These are phyloP conservation scores for Ascosphaera apis DNA, from an alignment of 2,329 filamentous ascomycete species.

Conservation along the genomic window DNA sequence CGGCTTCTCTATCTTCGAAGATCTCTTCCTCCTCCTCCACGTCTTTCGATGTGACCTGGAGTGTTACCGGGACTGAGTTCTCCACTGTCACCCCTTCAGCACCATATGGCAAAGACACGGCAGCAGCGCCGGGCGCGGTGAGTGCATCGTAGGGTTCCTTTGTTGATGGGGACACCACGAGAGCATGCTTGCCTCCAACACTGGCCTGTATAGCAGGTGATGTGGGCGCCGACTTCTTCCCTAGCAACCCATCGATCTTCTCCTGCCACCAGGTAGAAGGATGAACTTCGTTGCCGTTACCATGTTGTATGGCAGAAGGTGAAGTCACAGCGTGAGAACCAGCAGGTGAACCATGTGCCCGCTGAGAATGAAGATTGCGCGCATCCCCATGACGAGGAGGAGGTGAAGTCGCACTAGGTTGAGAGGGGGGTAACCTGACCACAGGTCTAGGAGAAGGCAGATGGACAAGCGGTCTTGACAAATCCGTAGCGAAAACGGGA, in stretches of 20 bases:
- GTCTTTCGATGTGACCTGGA: slow-evolving; percentile 35
- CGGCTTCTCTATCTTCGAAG: slow-evolving; percentile 62
- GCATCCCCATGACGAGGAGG: no score
- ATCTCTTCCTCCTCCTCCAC: slow-evolving; percentile 61
- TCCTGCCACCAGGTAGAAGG: slow-evolving; percentile 58
- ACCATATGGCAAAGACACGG: slow-evolving; percentile 42
- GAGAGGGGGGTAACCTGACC: slow-evolving; percentile 53
- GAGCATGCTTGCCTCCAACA: slow-evolving; percentile 26
- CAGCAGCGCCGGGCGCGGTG: slow-evolving; percentile 30
- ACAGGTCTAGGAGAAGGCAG: slow-evolving; percentile 42
- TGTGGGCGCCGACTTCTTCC: slow-evolving; percentile 35
- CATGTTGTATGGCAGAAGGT: no score
- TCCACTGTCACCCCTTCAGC: slow-evolving; percentile 11
- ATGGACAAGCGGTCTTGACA: slow-evolving; percentile 29
- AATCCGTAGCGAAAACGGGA: slow-evolving; percentile 30
- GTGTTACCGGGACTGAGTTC: slow-evolving; percentile 17
- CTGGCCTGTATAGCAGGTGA: no score
- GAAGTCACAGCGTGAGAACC: no score
- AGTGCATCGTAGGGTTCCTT: slow-evolving; percentile 41
- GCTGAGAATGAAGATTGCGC: no score
- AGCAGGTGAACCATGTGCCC: no score
- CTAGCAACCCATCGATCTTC: slow-evolving; percentile 55
- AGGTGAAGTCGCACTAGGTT: slow-evolving; percentile 23
- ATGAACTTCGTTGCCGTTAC: no score
- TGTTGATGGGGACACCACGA: slow-evolving; percentile 44